A percentile compares a stretch with the other conserved stretches of the same genome.
These are phyloP conservation scores for Termitomyces sp. DNA, from an alignment of 768 basidiomycete species.

Conservation along the genomic window DNA sequence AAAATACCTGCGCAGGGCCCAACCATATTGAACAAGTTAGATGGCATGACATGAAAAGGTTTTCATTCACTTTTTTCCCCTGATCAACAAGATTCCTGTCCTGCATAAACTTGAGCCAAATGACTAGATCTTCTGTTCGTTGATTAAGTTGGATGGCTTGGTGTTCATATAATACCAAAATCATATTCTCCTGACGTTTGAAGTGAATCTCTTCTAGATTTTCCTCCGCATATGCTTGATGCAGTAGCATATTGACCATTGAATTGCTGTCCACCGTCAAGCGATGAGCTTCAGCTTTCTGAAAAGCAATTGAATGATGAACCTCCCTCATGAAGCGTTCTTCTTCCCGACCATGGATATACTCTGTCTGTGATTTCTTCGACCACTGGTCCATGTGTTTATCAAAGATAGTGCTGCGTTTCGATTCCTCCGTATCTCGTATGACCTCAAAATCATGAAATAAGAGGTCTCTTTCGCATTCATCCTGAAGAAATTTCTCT, in stretches of 20 bases:
- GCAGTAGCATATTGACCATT: neutral
- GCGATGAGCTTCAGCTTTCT: neutral
- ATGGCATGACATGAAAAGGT: too few relatives aligned
- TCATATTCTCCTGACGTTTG: neutral
- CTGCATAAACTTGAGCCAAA: neutral
- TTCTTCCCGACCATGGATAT: neutral
- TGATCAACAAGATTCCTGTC: too few relatives aligned
- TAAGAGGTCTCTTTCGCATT: neutral
- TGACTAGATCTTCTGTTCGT: too few relatives aligned
- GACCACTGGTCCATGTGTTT: neutral
- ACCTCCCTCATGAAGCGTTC: neutral
- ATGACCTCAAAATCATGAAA: neutral
- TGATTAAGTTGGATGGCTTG: too few relatives aligned
- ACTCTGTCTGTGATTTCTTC: neutral
- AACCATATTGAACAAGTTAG: too few relatives aligned
- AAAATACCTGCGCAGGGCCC: too few relatives aligned
- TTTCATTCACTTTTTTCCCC: too few relatives aligned
- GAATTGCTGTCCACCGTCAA: too few relatives aligned
- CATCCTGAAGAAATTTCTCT: neutral
- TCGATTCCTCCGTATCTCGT: neutral
- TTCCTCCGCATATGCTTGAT: neutral
- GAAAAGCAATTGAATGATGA: neutral
- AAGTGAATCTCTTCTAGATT: neutral
- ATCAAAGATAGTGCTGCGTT: neutral
- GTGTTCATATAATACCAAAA: neutral